phyloP scores from a whole-genome alignment of 2,329 filamentous ascomycete genomes.

The Fusarium gaditjirri region DNA sequence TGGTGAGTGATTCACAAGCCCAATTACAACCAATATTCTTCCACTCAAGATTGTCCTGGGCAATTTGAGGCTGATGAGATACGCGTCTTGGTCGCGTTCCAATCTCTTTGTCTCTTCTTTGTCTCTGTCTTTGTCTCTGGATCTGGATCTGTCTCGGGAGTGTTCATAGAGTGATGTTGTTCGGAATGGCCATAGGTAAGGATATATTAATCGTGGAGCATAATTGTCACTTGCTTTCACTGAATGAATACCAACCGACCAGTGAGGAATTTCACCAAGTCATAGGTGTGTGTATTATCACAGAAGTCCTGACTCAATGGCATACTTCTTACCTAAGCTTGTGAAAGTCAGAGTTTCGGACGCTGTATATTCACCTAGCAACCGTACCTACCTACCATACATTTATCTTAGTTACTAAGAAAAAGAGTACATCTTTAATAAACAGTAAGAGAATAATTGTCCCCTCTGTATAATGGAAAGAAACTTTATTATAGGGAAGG shows the following conservation, averaged over 20 bases:
- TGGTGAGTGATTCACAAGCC: slow-evolving; percentile 5
- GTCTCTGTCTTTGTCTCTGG: neutral
- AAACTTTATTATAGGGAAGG: neutral
- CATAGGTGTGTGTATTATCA: neutral
- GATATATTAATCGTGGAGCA: neutral
- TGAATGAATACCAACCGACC: neutral
- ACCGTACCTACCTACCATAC: too few species aligned
- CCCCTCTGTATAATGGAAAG: neutral
- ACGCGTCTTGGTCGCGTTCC: slow-evolving; percentile 17
- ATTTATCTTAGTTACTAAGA: neutral
- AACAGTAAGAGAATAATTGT: neutral
- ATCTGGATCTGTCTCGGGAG: slow-evolving; percentile 9
- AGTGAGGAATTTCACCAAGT: neutral
- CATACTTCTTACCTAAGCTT: neutral
- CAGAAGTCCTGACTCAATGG: neutral
- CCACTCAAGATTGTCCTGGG: slow-evolving; percentile 1
- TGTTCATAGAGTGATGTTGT: neutral
- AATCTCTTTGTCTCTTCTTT: neutral
- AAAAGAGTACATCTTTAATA: neutral
- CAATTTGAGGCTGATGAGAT: neutral
- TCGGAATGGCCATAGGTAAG: neutral
- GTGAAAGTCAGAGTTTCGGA: neutral
- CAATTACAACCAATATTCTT: neutral
- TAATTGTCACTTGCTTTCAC: neutral
- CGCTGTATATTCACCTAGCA: slow-evolving; percentile 1